These are phyloP conservation scores for Alternaria arborescens DNA, from an alignment of 2,329 filamentous ascomycete genomes.

Conservation along the genomic window DNA sequence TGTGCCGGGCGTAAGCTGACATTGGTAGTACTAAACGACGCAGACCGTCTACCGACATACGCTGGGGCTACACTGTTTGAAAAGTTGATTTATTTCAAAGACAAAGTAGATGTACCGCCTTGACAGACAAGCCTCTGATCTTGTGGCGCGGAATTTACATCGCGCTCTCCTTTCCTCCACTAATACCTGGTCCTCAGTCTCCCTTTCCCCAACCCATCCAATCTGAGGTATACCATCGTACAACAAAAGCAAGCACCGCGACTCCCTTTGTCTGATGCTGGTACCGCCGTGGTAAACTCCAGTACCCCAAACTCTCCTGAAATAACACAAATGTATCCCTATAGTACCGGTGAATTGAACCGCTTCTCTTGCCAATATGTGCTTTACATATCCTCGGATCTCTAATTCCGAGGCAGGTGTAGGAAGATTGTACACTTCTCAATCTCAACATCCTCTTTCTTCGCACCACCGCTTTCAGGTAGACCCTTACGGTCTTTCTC, in stretches of 20 bases:
- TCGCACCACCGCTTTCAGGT: slow-evolving; percentile 35
- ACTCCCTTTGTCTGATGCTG: not conserved
- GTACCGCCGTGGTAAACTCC: not conserved
- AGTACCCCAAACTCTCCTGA: not conserved
- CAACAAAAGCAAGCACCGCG: slow-evolving; percentile 4
- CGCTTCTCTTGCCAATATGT: not conserved
- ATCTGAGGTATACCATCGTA: slow-evolving; percentile 8
- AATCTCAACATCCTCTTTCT: slow-evolving; percentile 67
- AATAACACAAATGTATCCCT: not conserved
- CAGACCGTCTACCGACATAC: not conserved
- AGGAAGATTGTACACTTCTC: slow-evolving; percentile 81
- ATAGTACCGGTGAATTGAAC: not conserved
- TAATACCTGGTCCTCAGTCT: not conserved
- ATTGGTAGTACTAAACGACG: not conserved
- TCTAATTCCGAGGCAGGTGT: slow-evolving; percentile 65
- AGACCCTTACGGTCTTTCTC: slow-evolving; percentile 63
- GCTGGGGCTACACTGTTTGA: not conserved
- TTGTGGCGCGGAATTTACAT: not conserved
- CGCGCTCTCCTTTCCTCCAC: not conserved
- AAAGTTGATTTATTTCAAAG: not conserved
- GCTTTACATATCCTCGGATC: not conserved
- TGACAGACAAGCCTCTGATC: not conserved
- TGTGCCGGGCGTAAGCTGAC: not conserved
- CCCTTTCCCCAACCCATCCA: not conserved
- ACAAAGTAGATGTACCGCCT: not conserved